Evolutionary conservation across 192 early-diverging fungal species (phyloP).

Genomic region (Coemansia sp.): DNA sequence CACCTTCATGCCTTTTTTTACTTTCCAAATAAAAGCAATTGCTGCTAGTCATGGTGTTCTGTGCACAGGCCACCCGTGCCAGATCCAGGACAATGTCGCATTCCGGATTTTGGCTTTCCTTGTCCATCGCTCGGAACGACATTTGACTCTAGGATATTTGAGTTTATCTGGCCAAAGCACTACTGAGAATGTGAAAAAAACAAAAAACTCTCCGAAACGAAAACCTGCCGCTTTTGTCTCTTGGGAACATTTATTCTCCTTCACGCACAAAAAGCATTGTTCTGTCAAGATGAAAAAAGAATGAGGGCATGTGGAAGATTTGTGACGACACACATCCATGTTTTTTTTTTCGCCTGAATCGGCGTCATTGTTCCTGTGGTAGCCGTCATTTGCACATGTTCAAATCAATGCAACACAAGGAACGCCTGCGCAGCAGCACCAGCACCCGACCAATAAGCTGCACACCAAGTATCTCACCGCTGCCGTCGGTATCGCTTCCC

Average conservation of each 20-base stretch:
- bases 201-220: not conserved
- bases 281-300: not conserved
- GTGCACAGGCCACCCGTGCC: constrained; percentile 3
- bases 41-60: not conserved
- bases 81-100: not conserved
- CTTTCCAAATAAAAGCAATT: not conserved
- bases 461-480: constrained; percentile 36
- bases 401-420: constrained; percentile 29
- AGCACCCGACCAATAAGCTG: constrained; percentile 23
- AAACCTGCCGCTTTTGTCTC: not conserved
- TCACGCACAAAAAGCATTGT: not conserved
- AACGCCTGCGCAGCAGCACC: constrained; percentile 29
- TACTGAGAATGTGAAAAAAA: not conserved
- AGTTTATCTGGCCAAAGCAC: not conserved
- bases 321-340: not conserved
- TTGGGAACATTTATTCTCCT: not conserved
- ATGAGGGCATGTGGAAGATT: not conserved
- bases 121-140: constrained; percentile 1
- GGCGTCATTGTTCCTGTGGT: not conserved
- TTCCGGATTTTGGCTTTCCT: not conserved
- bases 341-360: not conserved
- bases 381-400: constrained; percentile 10
- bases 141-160: not conserved
- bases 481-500: constrained; percentile 15
- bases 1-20: not conserved